Base-by-base conservation (phyloP, 305 asterid genomes). In the Lippia alba region DNA sequence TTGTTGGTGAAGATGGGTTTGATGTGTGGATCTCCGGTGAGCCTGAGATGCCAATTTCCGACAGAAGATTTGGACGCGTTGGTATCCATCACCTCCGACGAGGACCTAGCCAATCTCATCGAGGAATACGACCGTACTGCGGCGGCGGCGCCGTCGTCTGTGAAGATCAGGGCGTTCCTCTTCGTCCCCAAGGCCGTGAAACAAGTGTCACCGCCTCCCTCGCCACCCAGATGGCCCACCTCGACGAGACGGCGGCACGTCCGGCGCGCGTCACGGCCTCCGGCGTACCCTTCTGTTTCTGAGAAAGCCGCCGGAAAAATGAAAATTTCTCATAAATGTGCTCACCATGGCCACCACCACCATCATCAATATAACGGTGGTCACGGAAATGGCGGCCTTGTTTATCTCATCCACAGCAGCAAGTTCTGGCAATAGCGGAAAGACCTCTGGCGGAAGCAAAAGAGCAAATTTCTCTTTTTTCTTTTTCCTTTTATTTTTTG, bases 1-100 rank as follows among this genome's bases (percentile, higher is more conserved):
- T 60, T 93, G 39, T 49, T 85, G 89, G 79, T 71, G 83, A 92
- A 87, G 80, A 78, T 92, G 69, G 84, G 76, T 10, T 88, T 79
- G 77, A 82, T 87, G 85, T 87, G 84, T 70, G 97, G 94, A 56
- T 65, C 83, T 12, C 20, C 97, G n/a, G 84, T 84, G 74, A 82
- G 67, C 48, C 72, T 89, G 54, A 85, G 90, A 74, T 93, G 98
- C 74, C 91, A 91, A 61, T 71, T 93, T 57, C 98, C 98, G 17
- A 63, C 75, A 2, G 98, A 93, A 54, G 98, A 93, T 69, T 61
- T 89, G 73, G 98, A 93, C 78, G 96, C 96, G 0, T 67, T 93
- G 49, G 82, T 93, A 6, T 83, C 97, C 5, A 79, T 93, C 53
- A 87, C 89, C 61, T 89, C 90, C 54, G 96, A 87, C 30, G 96